phyloP scores from a whole-genome alignment of 192 early-diverging fungal genomes.

The Podila minutissima region DNA sequence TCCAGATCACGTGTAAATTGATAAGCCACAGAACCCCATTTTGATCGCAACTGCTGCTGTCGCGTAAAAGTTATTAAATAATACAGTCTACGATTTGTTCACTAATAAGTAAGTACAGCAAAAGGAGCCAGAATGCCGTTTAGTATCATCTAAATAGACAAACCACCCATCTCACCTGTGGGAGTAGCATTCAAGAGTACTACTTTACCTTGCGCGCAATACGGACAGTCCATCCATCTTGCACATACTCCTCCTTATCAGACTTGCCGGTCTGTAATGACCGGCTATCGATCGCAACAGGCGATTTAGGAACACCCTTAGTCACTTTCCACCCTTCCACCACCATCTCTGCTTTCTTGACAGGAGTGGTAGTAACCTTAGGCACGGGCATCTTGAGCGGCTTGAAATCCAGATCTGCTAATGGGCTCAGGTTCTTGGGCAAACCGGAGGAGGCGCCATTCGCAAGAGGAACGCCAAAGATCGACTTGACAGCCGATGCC shows the following conservation, averaged over 20 bases:
- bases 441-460: background rate
- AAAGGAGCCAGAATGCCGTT: too few relatives aligned
- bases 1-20: background rate
- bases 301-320: conserved; percentile 27
- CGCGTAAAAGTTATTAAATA: too few relatives aligned
- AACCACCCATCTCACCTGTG: too few relatives aligned
- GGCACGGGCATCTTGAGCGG: background rate
- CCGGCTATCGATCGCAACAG: conserved; percentile 5
- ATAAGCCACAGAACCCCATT: background rate
- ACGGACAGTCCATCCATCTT: too few relatives aligned
- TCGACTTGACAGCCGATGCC: background rate
- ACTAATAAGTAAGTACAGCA: too few relatives aligned
- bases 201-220: too few relatives aligned
- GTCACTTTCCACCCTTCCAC: conserved; percentile 36
- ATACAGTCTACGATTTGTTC: too few relatives aligned
- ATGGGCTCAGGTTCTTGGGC: background rate
- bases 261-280: background rate
- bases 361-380: background rate
- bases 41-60: background rate
- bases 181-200: too few relatives aligned
- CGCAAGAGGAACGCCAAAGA: background rate
- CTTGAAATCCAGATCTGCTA: background rate
- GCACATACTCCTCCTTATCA: too few relatives aligned
- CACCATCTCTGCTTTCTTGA: too few relatives aligned
- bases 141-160: too few relatives aligned